Base-by-base conservation (phyloP, 129 eudicot genomes). In the Artemisia tridentata region DNA sequence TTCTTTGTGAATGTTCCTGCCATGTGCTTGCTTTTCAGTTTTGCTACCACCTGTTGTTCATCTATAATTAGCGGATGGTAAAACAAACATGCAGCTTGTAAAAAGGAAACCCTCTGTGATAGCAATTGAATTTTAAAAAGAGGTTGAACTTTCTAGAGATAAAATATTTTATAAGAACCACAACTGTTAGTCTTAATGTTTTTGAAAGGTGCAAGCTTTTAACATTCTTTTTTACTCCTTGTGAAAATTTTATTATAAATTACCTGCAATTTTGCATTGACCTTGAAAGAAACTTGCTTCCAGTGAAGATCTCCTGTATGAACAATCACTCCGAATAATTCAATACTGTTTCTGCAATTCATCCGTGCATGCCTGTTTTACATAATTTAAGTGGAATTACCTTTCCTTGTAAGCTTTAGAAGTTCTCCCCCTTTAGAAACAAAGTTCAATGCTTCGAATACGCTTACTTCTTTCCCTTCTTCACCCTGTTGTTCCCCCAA, bases 1-100 rank as follows among this genome's bases (percentile, higher is more conserved):
- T 91, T 88, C 86, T 91, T 91, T 60, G 96, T 91, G 79, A 91
- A 88, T 60, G 97, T 84, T 65, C 97, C 97, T 71, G 88, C 97
- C 83, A 91, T 91, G 63, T 88, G 87, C 86, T 84, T 91, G 84
- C 97, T 91, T 74, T 91, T 91, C 93, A 91, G 55, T 82, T 91
- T 91, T 29, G 80, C 90, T 52, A 86, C 91, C 74, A 91, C 95
- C 96, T 91, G 88, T 75, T 71, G 11, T 2, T 5, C 62, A 61
- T 75, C 45, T 52, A 67, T 58, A 48, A 48, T 29, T 63, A 59
- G 50, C 11, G 16, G 14, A 16, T 66, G 60, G 48, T 17, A 69
- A 38, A 69, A 47, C 14, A 74, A 74, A 53, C 67, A 66, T 65
- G n/a, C 25, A 23, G 21, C 50, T 17, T 50, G 55, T 63, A 53